phyloP scores from a whole-genome alignment of 768 basidiomycete genomes.

The Suillus occidentalis region DNA sequence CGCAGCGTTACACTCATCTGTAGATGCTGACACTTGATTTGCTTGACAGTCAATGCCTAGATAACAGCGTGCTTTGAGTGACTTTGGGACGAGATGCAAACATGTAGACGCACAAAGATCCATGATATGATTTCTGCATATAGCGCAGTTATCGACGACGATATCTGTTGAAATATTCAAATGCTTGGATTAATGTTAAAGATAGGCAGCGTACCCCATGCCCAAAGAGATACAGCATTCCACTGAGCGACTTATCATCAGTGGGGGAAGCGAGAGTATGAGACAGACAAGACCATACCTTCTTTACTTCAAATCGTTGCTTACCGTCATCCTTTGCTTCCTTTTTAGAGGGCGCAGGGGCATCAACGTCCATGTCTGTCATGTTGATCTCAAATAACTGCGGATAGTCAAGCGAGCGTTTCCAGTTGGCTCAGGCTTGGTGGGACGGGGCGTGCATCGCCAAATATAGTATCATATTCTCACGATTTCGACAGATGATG shows the following conservation, averaged over 20 bases:
- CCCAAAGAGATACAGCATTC: constrained; percentile 99
- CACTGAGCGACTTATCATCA: constrained; percentile 54
- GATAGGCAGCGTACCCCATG: constrained; percentile 72
- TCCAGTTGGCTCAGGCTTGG: neutral
- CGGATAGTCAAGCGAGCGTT: neutral
- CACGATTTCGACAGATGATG: neutral
- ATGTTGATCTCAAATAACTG: constrained; percentile 30
- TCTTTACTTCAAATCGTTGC: constrained; percentile 97
- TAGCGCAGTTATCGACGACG: constrained; percentile 98
- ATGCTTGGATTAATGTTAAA: constrained; percentile 1
- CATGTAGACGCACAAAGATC: constrained; percentile 78
- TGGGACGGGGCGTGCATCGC: neutral
- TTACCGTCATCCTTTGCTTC: constrained; percentile 59
- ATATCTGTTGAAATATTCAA: constrained; percentile 60
- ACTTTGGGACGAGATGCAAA: neutral
- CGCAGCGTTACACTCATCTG: constrained; percentile 95
- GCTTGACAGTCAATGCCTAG: constrained; percentile 99
- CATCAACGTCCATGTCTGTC: constrained; percentile 76
- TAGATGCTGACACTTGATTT: constrained; percentile 95
- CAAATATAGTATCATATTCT: neutral
- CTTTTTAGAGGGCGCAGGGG: constrained; percentile 37
- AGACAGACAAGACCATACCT: constrained; percentile 52
- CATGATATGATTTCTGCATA: constrained; percentile 99
- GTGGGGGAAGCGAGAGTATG: constrained; percentile 6
- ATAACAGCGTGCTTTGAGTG: constrained; percentile 10